A percentile compares a stretch with the other conserved stretches of the same genome.
Evolutionary conservation across 148 eudicot species (phyloP).

Genomic region (Fagopyrum esculentum): DNA sequence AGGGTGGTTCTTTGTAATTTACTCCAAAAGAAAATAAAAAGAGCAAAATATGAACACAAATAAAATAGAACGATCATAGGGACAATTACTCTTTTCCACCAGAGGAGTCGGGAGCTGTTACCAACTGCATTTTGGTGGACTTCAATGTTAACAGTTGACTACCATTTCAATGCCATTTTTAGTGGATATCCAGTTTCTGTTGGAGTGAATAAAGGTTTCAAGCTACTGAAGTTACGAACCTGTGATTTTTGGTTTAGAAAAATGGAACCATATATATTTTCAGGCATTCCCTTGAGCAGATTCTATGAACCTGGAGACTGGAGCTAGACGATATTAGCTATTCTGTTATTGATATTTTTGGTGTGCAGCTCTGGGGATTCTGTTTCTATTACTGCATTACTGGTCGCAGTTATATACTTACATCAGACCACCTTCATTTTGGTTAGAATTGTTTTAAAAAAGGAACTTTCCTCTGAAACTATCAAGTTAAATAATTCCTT

Average conservation of each 20-base stretch:
- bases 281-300: background rate
- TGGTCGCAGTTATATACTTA: background rate
- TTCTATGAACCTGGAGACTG: background rate
- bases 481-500: background rate
- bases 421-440: background rate
- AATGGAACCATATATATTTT: background rate
- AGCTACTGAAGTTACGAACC: background rate
- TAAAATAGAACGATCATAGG: background rate
- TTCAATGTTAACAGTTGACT: background rate
- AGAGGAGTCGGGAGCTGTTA: background rate
- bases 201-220: background rate
- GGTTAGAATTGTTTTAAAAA: background rate
- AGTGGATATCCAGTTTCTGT: background rate
- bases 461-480: background rate
- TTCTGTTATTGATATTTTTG: background rate
- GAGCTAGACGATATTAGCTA: background rate
- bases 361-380: background rate
- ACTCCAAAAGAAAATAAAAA: too few species aligned
- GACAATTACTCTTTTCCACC: background rate
- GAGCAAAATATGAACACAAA: background rate
- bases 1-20: too few species aligned
- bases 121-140: background rate
- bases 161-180: background rate
- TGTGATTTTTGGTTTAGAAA: background rate
- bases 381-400: background rate